Conservation (phyloP, 1,284 basidiomycete genomes). For the Ustilago cynodontis region DNA sequence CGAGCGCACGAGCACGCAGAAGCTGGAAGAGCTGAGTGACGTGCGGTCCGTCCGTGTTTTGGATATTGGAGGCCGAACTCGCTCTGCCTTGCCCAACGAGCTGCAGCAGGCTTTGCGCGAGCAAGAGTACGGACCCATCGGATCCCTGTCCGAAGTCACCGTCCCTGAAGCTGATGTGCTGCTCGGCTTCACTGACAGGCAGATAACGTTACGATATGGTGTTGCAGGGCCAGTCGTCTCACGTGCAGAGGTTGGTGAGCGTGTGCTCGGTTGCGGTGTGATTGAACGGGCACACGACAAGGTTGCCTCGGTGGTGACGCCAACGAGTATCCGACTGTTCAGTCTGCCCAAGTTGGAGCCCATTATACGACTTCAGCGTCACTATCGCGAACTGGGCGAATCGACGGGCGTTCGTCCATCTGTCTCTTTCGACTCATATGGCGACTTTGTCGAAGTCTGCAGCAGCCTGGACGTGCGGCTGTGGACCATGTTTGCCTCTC, state of each 20-base stretch:
- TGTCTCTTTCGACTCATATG: constrained; percentile 52
- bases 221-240: constrained; percentile 55
- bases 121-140: constrained; percentile 31
- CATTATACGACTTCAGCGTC: constrained; percentile 59
- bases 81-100: constrained; percentile 45
- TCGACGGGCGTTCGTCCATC: constrained; percentile 20
- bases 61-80: constrained; percentile 47
- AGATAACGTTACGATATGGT: constrained; percentile 40
- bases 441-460: constrained; percentile 63
- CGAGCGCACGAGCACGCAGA: constrained; percentile 37
- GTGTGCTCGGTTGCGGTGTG: constrained; percentile 48
- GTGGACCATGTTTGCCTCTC: constrained; percentile 61
- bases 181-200: constrained; percentile 42
- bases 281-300: constrained; percentile 51
- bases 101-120: constrained; percentile 55
- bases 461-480: constrained; percentile 62
- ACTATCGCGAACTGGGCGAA: constrained; percentile 53
- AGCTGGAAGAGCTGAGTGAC: constrained; percentile 48
- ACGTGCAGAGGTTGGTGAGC: constrained; percentile 54
- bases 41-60: constrained; percentile 42
- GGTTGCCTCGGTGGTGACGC: constrained; percentile 49
- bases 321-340: constrained; percentile 54
- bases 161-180: constrained; percentile 38
- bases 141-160: constrained; percentile 6
- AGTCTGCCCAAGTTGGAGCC: constrained; percentile 58